Percentiles rank a stretch among this genome's conserved stretches.
phyloP scores from a whole-genome alignment of 1,284 basidiomycete genomes.

The Cutaneotrichosporon sp. region DNA sequence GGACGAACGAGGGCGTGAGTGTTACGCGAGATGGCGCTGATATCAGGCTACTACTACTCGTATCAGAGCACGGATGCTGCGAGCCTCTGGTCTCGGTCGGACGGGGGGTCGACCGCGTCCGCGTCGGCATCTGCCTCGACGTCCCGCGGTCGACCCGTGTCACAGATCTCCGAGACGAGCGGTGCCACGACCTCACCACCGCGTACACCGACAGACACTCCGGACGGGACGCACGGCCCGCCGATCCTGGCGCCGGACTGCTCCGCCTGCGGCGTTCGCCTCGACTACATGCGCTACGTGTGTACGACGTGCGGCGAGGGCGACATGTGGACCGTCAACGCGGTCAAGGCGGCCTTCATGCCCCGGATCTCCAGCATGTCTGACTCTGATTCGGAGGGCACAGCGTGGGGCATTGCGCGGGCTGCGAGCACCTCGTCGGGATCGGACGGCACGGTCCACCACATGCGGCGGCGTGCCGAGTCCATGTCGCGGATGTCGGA shows the following conservation, averaged over 20 bases:
- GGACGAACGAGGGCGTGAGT: constrained; percentile 46
- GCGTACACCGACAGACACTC: not conserved
- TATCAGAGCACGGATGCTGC: constrained; percentile 36
- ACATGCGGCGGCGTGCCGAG: constrained; percentile 14
- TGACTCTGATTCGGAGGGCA: constrained; percentile 4
- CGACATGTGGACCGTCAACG: constrained; percentile 41
- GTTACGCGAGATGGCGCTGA: constrained; percentile 1
- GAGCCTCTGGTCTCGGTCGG: constrained; percentile 26
- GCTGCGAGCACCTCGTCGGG: not conserved
- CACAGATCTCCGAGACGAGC: not conserved
- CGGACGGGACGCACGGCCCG: constrained; percentile 48
- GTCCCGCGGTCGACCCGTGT: not conserved
- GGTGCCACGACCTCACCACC: not conserved
- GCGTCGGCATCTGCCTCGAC: not conserved
- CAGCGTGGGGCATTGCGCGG: constrained; percentile 12
- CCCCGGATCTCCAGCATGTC: not conserved
- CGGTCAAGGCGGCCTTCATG: constrained; percentile 25
- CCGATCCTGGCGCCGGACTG: constrained; percentile 68
- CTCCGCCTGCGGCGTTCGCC: constrained; percentile 65
- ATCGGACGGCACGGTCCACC: constrained; percentile 22
- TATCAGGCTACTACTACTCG: constrained; percentile 46
- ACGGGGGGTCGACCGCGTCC: constrained; percentile 14
- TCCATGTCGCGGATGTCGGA: constrained; percentile 20
- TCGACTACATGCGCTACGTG: constrained; percentile 77
- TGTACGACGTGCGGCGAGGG: constrained; percentile 77